Conservation (phyloP, 169 alveolate genomes). For the Eimeria necatrix region DNA sequence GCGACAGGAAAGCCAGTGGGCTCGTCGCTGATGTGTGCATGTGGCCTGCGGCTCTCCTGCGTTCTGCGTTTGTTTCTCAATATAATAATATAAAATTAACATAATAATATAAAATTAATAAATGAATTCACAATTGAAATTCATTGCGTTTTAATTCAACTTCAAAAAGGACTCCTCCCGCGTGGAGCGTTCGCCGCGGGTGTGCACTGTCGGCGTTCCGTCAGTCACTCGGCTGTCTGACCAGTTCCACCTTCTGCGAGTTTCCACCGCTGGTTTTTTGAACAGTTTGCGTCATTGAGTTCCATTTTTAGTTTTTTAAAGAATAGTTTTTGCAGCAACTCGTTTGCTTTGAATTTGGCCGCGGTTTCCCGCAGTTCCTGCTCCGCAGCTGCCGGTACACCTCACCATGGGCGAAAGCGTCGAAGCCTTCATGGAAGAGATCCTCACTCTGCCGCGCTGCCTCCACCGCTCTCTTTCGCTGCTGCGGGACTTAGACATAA, state of each 20-base stretch:
- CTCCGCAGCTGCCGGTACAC: not conserved
- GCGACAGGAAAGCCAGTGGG: too few species aligned
- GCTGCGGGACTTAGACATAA: not conserved
- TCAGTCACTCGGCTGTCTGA: too few species aligned
- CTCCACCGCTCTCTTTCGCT: not conserved
- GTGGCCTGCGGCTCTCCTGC: too few species aligned
- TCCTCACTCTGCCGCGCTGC: conserved; percentile 24
- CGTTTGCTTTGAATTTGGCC: not conserved
- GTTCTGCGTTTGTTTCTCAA: too few species aligned
- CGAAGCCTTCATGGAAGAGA: not conserved
- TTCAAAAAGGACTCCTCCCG: not conserved
- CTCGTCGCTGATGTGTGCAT: too few species aligned
- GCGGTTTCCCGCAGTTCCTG: not conserved
- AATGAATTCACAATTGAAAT: not conserved
- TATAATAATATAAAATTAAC: too few species aligned
- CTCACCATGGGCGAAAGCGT: conserved; percentile 1
- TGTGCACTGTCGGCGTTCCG: too few species aligned
- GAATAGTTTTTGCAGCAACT: not conserved
- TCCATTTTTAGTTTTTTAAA: too few species aligned
- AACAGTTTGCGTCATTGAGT: not conserved
- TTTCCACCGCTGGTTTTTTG: not conserved
- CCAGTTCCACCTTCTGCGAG: too few species aligned
- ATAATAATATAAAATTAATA: too few species aligned
- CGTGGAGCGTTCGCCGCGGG: too few species aligned
- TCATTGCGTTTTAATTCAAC: not conserved